Evolutionary conservation across 495 filamentous ascomycete genomes (phyloP), one percentile per base, ranked within the genome.

Genomic region (Glonium stellatum): DNA sequence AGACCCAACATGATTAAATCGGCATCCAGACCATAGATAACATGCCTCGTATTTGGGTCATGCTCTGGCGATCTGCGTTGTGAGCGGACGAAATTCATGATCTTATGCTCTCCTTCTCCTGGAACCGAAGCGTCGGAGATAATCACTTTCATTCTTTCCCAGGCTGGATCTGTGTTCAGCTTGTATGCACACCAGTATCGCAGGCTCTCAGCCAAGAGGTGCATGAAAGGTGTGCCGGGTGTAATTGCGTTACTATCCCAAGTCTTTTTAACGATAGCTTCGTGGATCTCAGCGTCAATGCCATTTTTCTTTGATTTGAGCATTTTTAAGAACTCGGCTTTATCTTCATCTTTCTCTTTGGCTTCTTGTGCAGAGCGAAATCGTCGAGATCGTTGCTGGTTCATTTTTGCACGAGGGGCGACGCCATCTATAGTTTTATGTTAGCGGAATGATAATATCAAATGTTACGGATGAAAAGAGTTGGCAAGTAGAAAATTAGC

Each of bases 171-270:
- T 36, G 89, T 95, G 72, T 95, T 96, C 54, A 96, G 84, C 76
- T 99, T 99, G 72, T 96, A 97, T 1, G 90, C 82, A 71, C 87
- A 87, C 92, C 93, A 99, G 71, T 96, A 99, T 63, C 90, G 83
- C 66, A 99, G 76, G 66, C 89, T 91, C n/a, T 82, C 77, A 37
- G 95, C 91, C 34, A 99, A 83, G 61, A 92, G 90, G 69, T 96
- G 88, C 95, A 99, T 99, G 78, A 99, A 99, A 0, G 93, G 93
- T 1, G 93, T 99, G 64, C 93, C 93, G 10, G 93, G 93, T 4
- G 95, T 99, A 67, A 99, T 99, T 53, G 91, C 87, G 69, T 99
- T 99, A 69, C 89, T 90, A 71, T 99, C 93, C 84, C 95, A 99
- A 1, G 91, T 92, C 75, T 96, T 96, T 72, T 97, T 87, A 31